phyloP scores from a whole-genome alignment of 2,329 filamentous ascomycete genomes.

The Elsinoe perseae region DNA sequence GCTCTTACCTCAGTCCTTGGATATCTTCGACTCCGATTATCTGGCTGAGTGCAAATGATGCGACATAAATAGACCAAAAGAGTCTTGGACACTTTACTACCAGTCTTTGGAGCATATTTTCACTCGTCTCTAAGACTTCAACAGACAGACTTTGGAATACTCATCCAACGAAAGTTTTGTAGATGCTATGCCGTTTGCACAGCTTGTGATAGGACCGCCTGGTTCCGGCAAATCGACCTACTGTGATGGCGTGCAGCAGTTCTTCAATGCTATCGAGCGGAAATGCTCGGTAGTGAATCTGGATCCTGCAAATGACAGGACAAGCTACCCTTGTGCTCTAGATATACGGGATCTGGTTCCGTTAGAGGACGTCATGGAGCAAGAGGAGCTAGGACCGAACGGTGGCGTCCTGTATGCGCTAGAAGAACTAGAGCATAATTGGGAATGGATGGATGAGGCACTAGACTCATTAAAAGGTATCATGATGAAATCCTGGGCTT shows the following conservation, averaged over 20 bases:
- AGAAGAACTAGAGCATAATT: conserved; percentile 88
- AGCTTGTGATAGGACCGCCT: conserved; percentile 59
- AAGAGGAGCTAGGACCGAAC: conserved; percentile 84
- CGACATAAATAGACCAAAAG: too few species aligned
- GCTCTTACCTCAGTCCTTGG: too few species aligned
- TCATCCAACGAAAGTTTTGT: neutral
- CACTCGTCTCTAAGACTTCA: too few species aligned
- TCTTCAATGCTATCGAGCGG: conserved; percentile 88
- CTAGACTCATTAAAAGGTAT: conserved; percentile 63
- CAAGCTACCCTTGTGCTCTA: conserved; percentile 78
- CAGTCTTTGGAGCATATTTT: too few species aligned
- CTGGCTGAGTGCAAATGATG: too few species aligned
- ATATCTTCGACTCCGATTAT: too few species aligned
- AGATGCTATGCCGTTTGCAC: conserved; percentile 21
- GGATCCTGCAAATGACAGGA: conserved; percentile 91
- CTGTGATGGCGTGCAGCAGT: conserved; percentile 98
- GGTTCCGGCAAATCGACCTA: conserved; percentile 96
- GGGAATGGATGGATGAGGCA: conserved; percentile 81
- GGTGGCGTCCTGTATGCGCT: conserved; percentile 88
- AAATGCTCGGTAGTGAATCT: conserved; percentile 94
- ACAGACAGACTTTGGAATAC: too few species aligned
- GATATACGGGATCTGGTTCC: conserved; percentile 86
- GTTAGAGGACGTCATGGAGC: conserved; percentile 89
- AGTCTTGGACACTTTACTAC: too few species aligned
- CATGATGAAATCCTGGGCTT: neutral